Conservation (phyloP, 805 yeast species). For the Teunomyces stri region DNA sequence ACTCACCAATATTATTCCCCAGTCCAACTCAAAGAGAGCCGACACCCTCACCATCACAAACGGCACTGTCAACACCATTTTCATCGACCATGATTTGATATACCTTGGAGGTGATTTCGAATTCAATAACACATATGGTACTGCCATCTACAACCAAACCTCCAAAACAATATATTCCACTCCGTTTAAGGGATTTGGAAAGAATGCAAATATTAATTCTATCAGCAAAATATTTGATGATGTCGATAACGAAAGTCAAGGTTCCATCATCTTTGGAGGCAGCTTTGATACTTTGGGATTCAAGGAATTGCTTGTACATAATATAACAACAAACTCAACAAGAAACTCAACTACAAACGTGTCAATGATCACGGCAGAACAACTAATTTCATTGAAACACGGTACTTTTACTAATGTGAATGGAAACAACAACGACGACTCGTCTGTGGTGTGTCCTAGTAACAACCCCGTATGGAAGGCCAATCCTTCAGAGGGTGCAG, state of each 20-base stretch:
- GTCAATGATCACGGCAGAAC: conserved; percentile 51
- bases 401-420: conserved; percentile 53
- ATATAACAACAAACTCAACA: conserved; percentile 26
- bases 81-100: conserved; percentile 45
- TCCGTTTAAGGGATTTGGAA: conserved; percentile 76
- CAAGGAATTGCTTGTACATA: conserved; percentile 38
- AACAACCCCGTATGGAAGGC: conserved; percentile 54
- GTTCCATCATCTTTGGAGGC: conserved; percentile 78
- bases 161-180: conserved; percentile 42
- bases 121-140: conserved; percentile 53
- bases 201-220: conserved; percentile 56
- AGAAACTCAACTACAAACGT: conserved; percentile 31
- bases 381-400: conserved; percentile 55
- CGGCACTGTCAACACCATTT: conserved; percentile 34
- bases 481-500: conserved; percentile 49
- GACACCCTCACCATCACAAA: conserved; percentile 15
- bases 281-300: conserved; percentile 61
- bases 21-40: conserved; percentile 12
- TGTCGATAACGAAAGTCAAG: conserved; percentile 27
- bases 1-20: conserved; percentile 21
- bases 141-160: conserved; percentile 58
- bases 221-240: conserved; percentile 49
- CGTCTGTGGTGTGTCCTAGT: conserved; percentile 54
- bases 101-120: conserved; percentile 81
- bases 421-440: conserved; percentile 30